Percentiles rank a stretch among this genome's conserved stretches.
These are phyloP conservation scores for Colletotrichum tofieldiae DNA, from an alignment of 2,329 filamentous ascomycete species.

Conservation along the genomic window DNA sequence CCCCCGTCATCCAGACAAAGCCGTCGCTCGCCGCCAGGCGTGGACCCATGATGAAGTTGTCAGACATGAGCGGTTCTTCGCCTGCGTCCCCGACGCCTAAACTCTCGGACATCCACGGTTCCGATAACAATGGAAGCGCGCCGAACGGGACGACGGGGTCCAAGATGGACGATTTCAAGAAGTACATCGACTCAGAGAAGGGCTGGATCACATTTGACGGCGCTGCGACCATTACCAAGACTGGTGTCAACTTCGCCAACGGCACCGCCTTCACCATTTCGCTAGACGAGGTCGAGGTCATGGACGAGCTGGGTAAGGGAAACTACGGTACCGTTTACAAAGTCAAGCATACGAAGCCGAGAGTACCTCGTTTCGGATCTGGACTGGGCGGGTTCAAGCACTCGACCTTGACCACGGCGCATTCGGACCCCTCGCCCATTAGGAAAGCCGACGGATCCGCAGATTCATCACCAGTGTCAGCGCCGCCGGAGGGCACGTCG, in stretches of 20 bases:
- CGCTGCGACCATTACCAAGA: slow-evolving; percentile 89
- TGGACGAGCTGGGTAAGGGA: slow-evolving; percentile 95
- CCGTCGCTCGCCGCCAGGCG: slow-evolving; percentile 79
- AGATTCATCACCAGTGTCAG: slow-evolving; percentile 47
- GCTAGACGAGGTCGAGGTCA: slow-evolving; percentile 92
- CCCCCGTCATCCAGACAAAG: slow-evolving; percentile 64
- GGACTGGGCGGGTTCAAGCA: slow-evolving; percentile 68
- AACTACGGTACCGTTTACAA: slow-evolving; percentile 99
- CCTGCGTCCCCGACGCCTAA: slow-evolving; percentile 56
- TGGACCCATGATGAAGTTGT: slow-evolving; percentile 73
- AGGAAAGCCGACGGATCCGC: slow-evolving; percentile 49
- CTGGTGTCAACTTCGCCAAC: slow-evolving; percentile 92
- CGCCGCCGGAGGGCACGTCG: slow-evolving; percentile 63
- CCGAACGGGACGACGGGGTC: slow-evolving; percentile 60
- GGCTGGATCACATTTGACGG: slow-evolving; percentile 94
- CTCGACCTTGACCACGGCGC: slow-evolving; percentile 54
- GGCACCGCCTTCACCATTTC: slow-evolving; percentile 95
- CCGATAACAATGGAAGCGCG: slow-evolving; percentile 45
- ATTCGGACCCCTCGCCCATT: slow-evolving; percentile 54
- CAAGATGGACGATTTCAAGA: slow-evolving; percentile 73
- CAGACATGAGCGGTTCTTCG: slow-evolving; percentile 62
- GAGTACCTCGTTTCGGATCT: slow-evolving; percentile 71
- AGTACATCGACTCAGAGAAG: slow-evolving; percentile 92
- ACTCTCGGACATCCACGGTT: slow-evolving; percentile 33
- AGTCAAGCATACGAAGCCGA: slow-evolving; percentile 84